Base-by-base conservation (phyloP, 2,329 filamentous ascomycete species). In the Venturia carpophila region DNA sequence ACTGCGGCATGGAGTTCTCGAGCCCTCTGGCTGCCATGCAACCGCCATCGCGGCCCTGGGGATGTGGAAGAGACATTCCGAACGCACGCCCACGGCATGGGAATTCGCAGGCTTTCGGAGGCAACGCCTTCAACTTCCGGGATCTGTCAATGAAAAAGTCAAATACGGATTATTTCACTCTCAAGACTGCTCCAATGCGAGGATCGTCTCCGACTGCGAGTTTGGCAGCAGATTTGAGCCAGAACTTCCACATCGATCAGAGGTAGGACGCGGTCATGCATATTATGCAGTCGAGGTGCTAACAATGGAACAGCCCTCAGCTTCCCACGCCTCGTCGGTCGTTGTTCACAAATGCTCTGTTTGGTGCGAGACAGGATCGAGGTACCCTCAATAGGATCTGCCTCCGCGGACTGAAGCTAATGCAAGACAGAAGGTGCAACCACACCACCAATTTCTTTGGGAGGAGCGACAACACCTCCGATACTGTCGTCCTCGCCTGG, bases 231-330 rank as follows among this genome's bases (percentile, higher is more conserved):
- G 94, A 99, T 78, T 83, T 97, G 71, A 97, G 92, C 66, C 92
- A 96, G 75, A 99, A 97, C 80, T 96, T 97, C 75, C 90, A 93
- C 74, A 90, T 97, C 75, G 92, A 97, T 77, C 91, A 89, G 73
- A 97, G 92, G 93, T 97, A 81, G 70, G 83, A 79, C 11, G 24
- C 13, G 67, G 68, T 68, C 68, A 62, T 64, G 45, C 66, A 67
- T 27, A n/a, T 3, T 10, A 49, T 17, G 19, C 42, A 41, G 15
- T 49, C 19, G 39, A 62, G 30, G 9, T 7, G 10, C 39, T 67
- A 71, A 70, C 71, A 71, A 73, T 70, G 13, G 69, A 72, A 65
- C 76, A 96, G 91, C 76, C 91, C 91, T 42, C 87, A 90, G 75
- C 83, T 92, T 69, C 88, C 88, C 15, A 96, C 91, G 10, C 91